Evolutionary conservation across 306 rosid species (phyloP), one percentile per base, ranked within the genome.

Genomic region (Quercus cerris): DNA sequence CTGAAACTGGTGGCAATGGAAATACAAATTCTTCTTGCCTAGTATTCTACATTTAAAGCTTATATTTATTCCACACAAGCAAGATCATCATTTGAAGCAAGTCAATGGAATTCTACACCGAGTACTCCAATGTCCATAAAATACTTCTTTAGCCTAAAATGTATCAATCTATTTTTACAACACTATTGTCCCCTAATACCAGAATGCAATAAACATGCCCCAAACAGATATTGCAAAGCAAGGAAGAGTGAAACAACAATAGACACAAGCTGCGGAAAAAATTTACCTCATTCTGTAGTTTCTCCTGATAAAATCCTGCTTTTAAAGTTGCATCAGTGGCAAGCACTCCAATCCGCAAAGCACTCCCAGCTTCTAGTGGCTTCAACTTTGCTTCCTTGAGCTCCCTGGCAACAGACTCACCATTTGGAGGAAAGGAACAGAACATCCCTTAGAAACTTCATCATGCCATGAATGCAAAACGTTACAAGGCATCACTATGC

Each of bases 401-500:
- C 88, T 90, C 96, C 87, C 74, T 89, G 22, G 90, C 96, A 81
- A 92, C 93, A 76, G 93, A 87, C 54, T 92, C 94, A 38, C 89
- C 86, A 92, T 87, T 76, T 94, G 93, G 80, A 92, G 87, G 79
- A 91, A 78, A 77, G 91, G 91, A 27, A 92, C 91, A 80, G 90
- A 83, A 84, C 93, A 84, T 3, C 90, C 97, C 20, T 81, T 71
- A 0, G 91, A 89, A 27, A 89, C 88, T 86, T 92, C 90, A 74
- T 88, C 92, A 81, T 90, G 86, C 96, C 96, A 90, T 78, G 86
- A 86, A 89, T 94, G 98, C 71, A 91, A 92, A 6, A 92, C 71
- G 51, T 92, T 92, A 83, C 97, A 94, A 80, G 97, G 98, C 96
- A 87, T 90, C 57, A 94, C 96, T 27, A 94, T 85, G 83, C 94